Conservation (phyloP, 2,329 filamentous ascomycete genomes). For the Penicillium glabrum region DNA sequence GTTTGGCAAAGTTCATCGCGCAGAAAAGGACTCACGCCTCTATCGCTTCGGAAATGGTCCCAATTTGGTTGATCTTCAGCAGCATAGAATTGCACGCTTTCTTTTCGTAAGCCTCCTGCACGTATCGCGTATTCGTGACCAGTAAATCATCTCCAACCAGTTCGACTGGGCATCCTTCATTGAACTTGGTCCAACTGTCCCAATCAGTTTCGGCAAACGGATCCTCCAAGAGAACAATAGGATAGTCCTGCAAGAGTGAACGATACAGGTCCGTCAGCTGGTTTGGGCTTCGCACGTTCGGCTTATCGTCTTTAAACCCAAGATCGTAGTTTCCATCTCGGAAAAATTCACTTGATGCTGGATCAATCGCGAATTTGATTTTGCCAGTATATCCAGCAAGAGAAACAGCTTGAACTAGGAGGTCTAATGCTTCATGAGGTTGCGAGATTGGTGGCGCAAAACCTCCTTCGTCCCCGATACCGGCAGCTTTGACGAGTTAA, state of each 20-base stretch:
- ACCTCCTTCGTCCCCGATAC: not conserved
- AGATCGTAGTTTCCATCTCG: not conserved
- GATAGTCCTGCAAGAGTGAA: not conserved
- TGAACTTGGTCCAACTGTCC: not conserved
- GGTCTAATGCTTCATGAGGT: not conserved
- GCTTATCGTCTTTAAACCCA: not conserved
- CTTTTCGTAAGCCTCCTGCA: not conserved
- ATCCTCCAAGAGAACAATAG: not conserved
- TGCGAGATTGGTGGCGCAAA: not conserved
- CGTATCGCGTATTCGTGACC: not conserved
- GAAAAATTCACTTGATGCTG: not conserved
- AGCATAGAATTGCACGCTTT: not conserved
- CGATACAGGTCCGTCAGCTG: not conserved
- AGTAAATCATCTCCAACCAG: not conserved
- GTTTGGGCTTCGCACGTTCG: not conserved
- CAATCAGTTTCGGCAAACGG: not conserved
- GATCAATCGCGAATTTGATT: not conserved
- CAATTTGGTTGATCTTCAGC: not conserved
- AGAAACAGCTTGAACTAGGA: not conserved
- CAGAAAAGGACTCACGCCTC: not conserved
- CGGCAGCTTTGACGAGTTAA: not conserved
- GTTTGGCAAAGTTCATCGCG: too few species aligned
- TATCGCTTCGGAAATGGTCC: not conserved
- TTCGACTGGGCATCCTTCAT: not conserved
- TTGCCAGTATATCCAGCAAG: not conserved